Evolutionary conservation across 257 asterid genomes (phyloP), one percentile per base, ranked within the genome.

Genomic region (Capsicum chinense): DNA sequence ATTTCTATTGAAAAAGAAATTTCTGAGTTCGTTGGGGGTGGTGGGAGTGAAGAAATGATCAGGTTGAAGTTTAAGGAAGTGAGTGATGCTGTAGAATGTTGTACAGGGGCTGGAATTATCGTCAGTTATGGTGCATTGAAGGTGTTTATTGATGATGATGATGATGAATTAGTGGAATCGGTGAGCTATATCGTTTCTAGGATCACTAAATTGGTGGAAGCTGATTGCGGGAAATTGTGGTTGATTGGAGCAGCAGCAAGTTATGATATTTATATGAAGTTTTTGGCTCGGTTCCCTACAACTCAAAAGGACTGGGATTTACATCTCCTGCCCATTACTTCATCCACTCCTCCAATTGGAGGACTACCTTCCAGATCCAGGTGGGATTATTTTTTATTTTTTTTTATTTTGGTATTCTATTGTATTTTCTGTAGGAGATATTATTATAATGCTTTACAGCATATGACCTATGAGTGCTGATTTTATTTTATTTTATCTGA

Each of bases 281-380:
- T 93, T 13, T 57, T 91, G 47, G 90, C 87, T 84, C 90, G 88
- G 84, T 85, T 94, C 85, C 97, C 97, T 13, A 79, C 89, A 5
- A 85, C 91, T 62, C 95, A 91, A 86, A 88, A 82, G 73, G 97
- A 94, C 76, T 95, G 93, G 93, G 97, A 94, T 90, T 90, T 96
- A 91, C 90, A 94, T 83, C 87, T 93, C 85, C 84, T 93, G 84
- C 98, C 99, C 63, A 92, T 96, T 86, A 95, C 97, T 86, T 83
- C 92, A 63, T 86, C 91, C 19, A 80, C 79, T 10, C 73, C 87
- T 83, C 86, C 90, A 48, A 79, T 69, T 78, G 96, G 93, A 86
- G 94, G 90, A 67, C 87, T 86, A 59, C 47, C 84, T 78, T 89
- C 95, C 87, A 90, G 84, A 87, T 91, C 98, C 87, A 83, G 93